phyloP scores from a whole-genome alignment of 129 eudicot genomes.

The Lonicera japonica region DNA sequence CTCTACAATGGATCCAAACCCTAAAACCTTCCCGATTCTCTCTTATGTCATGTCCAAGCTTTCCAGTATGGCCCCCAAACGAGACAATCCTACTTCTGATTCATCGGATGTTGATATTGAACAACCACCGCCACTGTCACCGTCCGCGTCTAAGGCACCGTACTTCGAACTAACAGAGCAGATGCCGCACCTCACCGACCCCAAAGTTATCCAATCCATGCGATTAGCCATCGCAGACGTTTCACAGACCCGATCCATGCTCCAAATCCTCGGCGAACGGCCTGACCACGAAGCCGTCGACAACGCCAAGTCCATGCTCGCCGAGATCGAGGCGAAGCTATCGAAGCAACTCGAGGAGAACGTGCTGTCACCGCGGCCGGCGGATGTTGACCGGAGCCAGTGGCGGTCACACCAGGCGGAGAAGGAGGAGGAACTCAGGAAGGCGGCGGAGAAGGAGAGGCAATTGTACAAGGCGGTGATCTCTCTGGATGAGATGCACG shows the following conservation, averaged over 20 bases:
- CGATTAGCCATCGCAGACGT: constrained; percentile 61
- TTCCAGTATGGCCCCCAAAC: constrained; percentile 35
- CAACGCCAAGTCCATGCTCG: constrained; percentile 41
- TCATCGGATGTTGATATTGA: constrained; percentile 30
- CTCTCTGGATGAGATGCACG: constrained; percentile 73
- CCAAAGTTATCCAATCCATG: constrained; percentile 52
- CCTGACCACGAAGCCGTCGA: constrained; percentile 87
- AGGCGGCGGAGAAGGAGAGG: constrained; percentile 42
- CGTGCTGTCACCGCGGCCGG: constrained; percentile 23
- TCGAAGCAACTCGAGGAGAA: constrained; percentile 46
- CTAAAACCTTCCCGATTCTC: constrained; percentile 64
- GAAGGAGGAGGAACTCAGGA: constrained; percentile 29
- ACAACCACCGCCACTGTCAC: constrained; percentile 44
- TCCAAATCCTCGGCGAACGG: constrained; percentile 55
- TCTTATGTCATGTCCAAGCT: constrained; percentile 64
- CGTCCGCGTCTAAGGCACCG: constrained; percentile 23
- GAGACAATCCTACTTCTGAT: constrained; percentile 19
- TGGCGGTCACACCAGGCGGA: constrained; percentile 11
- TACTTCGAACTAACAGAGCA: constrained; percentile 58
- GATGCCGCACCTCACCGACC: constrained; percentile 63
- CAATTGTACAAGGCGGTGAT: constrained; percentile 53
- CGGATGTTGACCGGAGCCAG: constrained; percentile 13
- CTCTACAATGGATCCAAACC: constrained; percentile 67
- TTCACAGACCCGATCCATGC: constrained; percentile 61
- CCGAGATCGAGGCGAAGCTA: constrained; percentile 44